phyloP scores from a whole-genome alignment of 148 eudicot species.

The Rhododendron mucronatum region DNA sequence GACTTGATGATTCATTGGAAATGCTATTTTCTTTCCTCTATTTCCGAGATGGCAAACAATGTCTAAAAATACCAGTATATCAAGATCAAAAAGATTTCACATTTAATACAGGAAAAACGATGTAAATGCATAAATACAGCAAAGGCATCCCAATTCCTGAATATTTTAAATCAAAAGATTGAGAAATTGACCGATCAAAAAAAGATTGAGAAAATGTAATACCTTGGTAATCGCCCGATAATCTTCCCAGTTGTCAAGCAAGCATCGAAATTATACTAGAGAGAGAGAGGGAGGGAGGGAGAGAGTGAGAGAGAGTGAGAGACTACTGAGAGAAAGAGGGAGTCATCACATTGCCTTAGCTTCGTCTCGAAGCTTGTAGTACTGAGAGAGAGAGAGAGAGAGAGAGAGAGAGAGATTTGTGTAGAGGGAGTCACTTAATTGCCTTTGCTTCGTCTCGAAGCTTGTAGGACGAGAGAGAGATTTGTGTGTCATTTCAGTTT shows the following conservation, averaged over 20 bases:
- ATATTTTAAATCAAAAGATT: not conserved
- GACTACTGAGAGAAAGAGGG: not conserved
- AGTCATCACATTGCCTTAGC: not conserved
- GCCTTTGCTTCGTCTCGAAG: not conserved
- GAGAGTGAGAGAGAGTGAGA: not conserved
- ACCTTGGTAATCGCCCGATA: not conserved
- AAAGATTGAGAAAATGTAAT: not conserved
- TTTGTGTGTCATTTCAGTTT: not conserved
- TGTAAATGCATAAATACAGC: not conserved
- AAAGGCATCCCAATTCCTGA: not conserved
- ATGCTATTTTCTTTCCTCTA: not conserved
- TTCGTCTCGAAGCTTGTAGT: not conserved
- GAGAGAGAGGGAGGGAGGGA: not conserved
- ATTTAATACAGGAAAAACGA: not conserved
- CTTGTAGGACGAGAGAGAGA: not conserved
- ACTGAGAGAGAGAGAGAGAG: not conserved
- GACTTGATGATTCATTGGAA: not conserved
- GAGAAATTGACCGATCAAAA: not conserved
- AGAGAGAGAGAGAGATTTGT: not conserved
- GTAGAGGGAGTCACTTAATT: not conserved
- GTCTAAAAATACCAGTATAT: not conserved
- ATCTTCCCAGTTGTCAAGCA: not conserved
- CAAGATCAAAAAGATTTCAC: not conserved
- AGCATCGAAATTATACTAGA: not conserved
- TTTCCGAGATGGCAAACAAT: not conserved